Evolutionary conservation across 495 filamentous ascomycete species (phyloP), one percentile per base, ranked within the genome.

Genomic region (Lasiosphaeria ovina): DNA sequence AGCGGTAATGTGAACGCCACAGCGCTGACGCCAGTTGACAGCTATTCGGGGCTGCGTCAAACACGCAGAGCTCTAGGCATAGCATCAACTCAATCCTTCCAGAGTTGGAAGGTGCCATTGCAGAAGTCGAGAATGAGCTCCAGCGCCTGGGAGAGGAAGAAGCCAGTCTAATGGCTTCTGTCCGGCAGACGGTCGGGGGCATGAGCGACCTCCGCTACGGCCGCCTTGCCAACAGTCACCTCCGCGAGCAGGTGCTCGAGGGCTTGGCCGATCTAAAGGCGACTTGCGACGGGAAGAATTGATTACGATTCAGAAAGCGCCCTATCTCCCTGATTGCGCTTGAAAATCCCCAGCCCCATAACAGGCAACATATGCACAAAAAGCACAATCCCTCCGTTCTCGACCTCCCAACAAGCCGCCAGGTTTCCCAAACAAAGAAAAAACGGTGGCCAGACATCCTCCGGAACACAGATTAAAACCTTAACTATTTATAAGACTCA

Each of bases 151-250:
- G 91, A 62, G 69, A 80, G 54, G 86, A 93, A 61, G 85, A 89
- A 38, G 77, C 82, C 0, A 61, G 63, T 3, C 74, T 92, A 11
- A 69, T 92, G 35, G 77, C 80, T 9, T 80, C 86, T 40, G 80
- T 92, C 49, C 79, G 80, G 58, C 75, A 79, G 36, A 87, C 81
- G 1, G 82, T 92, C 36, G 87, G 86, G 34, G 83, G 84, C 50
- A 71, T 96, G 76, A 93, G 90, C 68, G 91, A 94, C 68, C 80
- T 95, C 34, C 87, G 89, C 49, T 94, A 93, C 66, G 90, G 91
- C 40, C 87, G 86, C 55, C 80, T 92, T 62, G 77, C 81, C 59
- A 89, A 86, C 60, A 72, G 78, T 36, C 78, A 83, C 33, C 74
- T 84, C 3, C 75, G 79, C 32, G 81, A 83, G 16, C 83, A 89